Evolutionary conservation across 768 basidiomycete genomes (phyloP).

Genomic region (Mrakia gelida): DNA sequence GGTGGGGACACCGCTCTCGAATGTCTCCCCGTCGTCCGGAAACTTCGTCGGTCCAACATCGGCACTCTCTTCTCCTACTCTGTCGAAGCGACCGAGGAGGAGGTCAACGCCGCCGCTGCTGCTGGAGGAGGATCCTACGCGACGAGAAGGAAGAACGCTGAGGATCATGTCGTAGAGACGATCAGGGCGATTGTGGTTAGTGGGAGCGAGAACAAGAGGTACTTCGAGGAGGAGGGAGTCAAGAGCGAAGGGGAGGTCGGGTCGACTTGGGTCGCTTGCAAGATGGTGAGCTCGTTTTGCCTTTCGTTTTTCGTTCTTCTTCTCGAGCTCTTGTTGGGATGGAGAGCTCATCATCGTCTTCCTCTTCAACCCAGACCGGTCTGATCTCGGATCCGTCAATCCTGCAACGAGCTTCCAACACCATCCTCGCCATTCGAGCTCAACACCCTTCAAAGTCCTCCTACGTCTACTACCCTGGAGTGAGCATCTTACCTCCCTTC

Average conservation of each 20-base stretch:
- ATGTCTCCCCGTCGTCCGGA: slow-evolving; percentile 60
- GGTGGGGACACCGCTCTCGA: slow-evolving; percentile 76
- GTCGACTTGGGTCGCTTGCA: slow-evolving; percentile 77
- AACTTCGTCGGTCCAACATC: slow-evolving; percentile 62
- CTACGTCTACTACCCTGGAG: slow-evolving; percentile 32
- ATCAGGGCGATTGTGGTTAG: slow-evolving; percentile 69
- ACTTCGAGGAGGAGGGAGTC: slow-evolving; percentile 56
- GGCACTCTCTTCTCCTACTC: slow-evolving; percentile 77
- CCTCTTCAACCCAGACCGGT: slow-evolving; percentile 35
- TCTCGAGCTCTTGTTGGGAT: background rate
- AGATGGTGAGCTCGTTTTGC: slow-evolving; percentile 55
- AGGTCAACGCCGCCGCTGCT: slow-evolving; percentile 44
- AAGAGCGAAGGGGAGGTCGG: slow-evolving; percentile 37
- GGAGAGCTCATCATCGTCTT: background rate
- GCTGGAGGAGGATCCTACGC: slow-evolving; percentile 35
- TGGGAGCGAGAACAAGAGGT: slow-evolving; percentile 50
- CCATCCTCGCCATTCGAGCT: slow-evolving; percentile 42
- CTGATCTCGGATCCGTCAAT: slow-evolving; percentile 42
- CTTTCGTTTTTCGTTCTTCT: background rate
- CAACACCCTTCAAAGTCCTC: slow-evolving; percentile 36
- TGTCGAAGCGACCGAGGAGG: slow-evolving; percentile 69
- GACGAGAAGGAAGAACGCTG: slow-evolving; percentile 47
- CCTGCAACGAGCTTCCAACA: slow-evolving; percentile 43
- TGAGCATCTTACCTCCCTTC: background rate
- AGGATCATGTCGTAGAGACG: slow-evolving; percentile 69